Base-by-base conservation (phyloP, 1,284 basidiomycete species). In the Salmacisia buchloeana region DNA sequence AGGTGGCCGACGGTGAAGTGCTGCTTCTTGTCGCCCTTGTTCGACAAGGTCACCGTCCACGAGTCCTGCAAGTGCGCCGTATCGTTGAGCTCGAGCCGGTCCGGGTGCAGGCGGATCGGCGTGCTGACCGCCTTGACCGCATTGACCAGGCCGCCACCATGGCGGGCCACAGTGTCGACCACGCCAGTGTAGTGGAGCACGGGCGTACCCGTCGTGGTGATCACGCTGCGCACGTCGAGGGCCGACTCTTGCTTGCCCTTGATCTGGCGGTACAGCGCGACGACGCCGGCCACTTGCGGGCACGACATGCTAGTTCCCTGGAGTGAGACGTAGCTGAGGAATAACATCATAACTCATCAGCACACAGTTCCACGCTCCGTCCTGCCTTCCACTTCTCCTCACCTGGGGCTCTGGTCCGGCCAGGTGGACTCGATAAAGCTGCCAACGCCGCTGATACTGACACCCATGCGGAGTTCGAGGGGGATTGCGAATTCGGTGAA, bases 141-240 rank as follows among this genome's bases (percentile, higher is more conserved):
- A 69, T 89, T 83, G 62, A 89, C 82, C 59, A 88, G 76, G 21
- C 88, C 89, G 21, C 86, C 83, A 38, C 89, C 89, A 67, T 87
- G 85, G 60, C 85, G 84, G 1, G 86, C 84, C 6, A 85, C 82
- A 9, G 86, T 87, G 68, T 87, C 85, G 41, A 86, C 71, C 2
- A 85, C 83, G 18, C 83, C n/a, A n/a, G 12, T 82, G 39, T 82
- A 82, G 43, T 84, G 84, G 0, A 81, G 74, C 9, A 88, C 79
- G 3, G 81, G 78, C 43, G 82, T 76, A 9, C 86, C 84, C 0
- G 88, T 87, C 13, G 84, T 85, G 79, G 88, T 82, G 67, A 90
- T 84, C 10, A 88, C 73, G 69, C 52, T 82, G 80, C 46, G 85
- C 81, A 63, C 29, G 46, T 33, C 7, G 63, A 60, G 15, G 70